phyloP scores from a whole-genome alignment of 257 asterid genomes.

The Solanum clarkiae region DNA sequence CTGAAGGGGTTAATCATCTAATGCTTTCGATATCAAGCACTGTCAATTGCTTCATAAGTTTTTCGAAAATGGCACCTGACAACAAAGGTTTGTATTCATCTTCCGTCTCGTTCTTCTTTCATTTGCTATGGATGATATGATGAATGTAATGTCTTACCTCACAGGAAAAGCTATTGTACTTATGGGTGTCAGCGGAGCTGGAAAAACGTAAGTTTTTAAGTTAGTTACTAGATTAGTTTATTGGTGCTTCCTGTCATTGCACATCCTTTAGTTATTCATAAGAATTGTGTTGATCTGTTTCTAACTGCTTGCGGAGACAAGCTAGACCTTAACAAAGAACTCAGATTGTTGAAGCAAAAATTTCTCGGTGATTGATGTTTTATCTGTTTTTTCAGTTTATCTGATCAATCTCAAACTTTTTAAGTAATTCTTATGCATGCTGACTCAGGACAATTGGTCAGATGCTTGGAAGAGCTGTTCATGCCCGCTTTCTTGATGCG shows the following conservation, averaged over 20 bases:
- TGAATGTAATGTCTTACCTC: background rate
- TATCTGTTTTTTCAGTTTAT: background rate
- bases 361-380: background rate
- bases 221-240: background rate
- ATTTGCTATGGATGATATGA: background rate
- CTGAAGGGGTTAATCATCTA: background rate
- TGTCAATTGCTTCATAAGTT: background rate
- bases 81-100: background rate
- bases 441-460: slow-evolving; percentile 55
- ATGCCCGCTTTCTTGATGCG: slow-evolving; percentile 57
- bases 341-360: background rate
- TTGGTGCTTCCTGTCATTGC: background rate
- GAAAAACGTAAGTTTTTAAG: slow-evolving; percentile 59
- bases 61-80: background rate
- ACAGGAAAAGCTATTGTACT: slow-evolving; percentile 62
- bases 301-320: background rate
- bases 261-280: background rate
- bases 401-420: background rate
- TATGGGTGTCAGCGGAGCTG: slow-evolving; percentile 88
- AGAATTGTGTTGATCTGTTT: background rate
- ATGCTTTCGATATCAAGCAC: background rate
- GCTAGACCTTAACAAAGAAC: background rate
- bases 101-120: background rate
- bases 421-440: background rate
- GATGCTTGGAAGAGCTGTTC: slow-evolving; percentile 43